These are phyloP conservation scores for Isoetes engelmannii DNA, from an alignment of 83 land plant genomes.

Conservation along the genomic window DNA sequence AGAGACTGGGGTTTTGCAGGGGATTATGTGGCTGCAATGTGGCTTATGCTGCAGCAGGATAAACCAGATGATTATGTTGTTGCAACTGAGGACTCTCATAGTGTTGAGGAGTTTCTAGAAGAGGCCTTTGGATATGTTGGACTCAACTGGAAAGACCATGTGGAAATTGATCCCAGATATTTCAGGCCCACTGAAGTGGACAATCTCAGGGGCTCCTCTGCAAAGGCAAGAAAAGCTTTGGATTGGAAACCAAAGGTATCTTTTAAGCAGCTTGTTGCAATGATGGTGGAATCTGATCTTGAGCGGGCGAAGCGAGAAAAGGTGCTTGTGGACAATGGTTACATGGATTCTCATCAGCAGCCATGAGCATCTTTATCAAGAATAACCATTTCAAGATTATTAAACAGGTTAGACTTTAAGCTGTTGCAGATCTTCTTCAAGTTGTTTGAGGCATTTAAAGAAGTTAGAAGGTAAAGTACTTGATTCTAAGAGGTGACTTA, in stretches of 20 bases:
- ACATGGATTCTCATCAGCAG: slow-evolving; percentile 74
- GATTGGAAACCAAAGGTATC: slow-evolving; percentile 63
- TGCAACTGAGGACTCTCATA: slow-evolving; percentile 77
- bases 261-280: slow-evolving; percentile 68
- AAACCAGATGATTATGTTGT: slow-evolving; percentile 72
- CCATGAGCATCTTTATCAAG: slow-evolving; percentile 30
- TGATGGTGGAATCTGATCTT: slow-evolving; percentile 75
- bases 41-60: slow-evolving; percentile 86
- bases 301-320: slow-evolving; percentile 74
- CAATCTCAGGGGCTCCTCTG: slow-evolving; percentile 63
- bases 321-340: slow-evolving; percentile 78
- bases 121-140: slow-evolving; percentile 73
- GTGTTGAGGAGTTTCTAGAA: slow-evolving; percentile 72
- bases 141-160: slow-evolving; percentile 67
- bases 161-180: slow-evolving; percentile 65
- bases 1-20: slow-evolving; percentile 87
- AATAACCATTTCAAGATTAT: not conserved
- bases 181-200: slow-evolving; percentile 82
- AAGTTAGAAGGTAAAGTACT: not conserved
- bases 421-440: not conserved
- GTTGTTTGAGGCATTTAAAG: not conserved
- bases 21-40: slow-evolving; percentile 89
- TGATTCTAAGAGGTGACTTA: not conserved
- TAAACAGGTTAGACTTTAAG: not conserved
- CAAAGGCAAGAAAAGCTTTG: slow-evolving; percentile 53